phyloP scores from a whole-genome alignment of 352 stramenopile genomes.

The Pythium monospermum region DNA sequence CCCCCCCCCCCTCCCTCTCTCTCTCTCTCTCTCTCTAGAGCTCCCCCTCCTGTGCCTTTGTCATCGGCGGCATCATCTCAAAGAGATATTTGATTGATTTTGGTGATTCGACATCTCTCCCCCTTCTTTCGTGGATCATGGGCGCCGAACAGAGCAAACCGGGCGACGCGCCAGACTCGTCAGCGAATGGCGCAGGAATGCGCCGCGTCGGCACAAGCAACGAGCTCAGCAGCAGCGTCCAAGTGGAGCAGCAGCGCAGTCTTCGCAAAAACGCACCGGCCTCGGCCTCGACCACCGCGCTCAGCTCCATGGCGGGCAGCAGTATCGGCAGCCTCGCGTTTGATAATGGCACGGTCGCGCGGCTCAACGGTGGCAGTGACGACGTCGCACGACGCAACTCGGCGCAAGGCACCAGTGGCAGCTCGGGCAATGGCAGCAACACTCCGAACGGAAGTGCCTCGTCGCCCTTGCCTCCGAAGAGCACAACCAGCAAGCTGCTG shows the following conservation, averaged over 20 bases:
- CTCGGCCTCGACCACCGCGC: conserved; percentile 50
- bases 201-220: conserved; percentile 68
- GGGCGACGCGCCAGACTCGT: conserved; percentile 22
- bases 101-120: not conserved
- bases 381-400: conserved; percentile 21
- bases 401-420: conserved; percentile 15
- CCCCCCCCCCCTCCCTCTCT: not conserved
- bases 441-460: conserved; percentile 9
- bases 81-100: no score
- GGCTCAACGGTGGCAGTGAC: conserved; percentile 4
- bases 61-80: no score
- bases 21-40: not conserved
- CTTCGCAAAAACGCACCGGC: conserved; percentile 27
- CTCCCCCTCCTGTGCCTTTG: no score
- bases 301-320: conserved; percentile 41
- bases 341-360: conserved; percentile 10
- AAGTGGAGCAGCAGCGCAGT: conserved; percentile 28
- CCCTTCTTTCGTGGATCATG: no score
- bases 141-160: conserved; percentile 66
- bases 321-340: conserved; percentile 2
- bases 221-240: conserved; percentile 37
- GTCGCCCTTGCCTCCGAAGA: conserved; percentile 31
- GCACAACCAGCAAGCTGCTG: conserved; percentile 35
- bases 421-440: conserved; percentile 29
- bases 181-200: conserved; percentile 23